Conservation (phyloP, 768 basidiomycete species). For the Rhizopogon rudus region DNA sequence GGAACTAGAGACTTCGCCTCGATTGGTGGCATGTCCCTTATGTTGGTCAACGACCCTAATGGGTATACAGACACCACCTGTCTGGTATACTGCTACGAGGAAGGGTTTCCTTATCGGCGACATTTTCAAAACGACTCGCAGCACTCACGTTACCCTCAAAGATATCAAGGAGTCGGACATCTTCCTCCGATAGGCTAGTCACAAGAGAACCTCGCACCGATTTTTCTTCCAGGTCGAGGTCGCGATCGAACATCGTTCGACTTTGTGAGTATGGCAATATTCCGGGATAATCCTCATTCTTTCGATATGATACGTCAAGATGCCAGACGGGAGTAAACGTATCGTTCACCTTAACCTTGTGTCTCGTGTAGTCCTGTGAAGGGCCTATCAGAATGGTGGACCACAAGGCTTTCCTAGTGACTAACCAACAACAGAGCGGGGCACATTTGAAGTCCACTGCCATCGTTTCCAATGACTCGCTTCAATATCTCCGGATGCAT, state of each 20-base stretch:
- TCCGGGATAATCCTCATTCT: slow-evolving; percentile 81
- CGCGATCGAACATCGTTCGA: slow-evolving; percentile 38
- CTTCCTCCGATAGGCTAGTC: slow-evolving; percentile 56
- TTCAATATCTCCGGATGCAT: slow-evolving; percentile 82
- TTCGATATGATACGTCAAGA: slow-evolving; percentile 3
- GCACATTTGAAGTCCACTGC: slow-evolving; percentile 56
- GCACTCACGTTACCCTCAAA: slow-evolving; percentile 76
- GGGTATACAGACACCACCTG: slow-evolving; percentile 50
- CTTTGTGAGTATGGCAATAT: slow-evolving; percentile 59
- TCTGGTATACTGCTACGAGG: slow-evolving; percentile 66
- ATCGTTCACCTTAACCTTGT: slow-evolving; percentile 59
- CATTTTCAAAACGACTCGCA: not conserved
- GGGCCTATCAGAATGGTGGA: not conserved
- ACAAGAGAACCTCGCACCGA: slow-evolving; percentile 80
- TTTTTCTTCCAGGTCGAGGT: slow-evolving; percentile 55
- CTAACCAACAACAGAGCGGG: slow-evolving; percentile 73
- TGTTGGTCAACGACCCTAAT: slow-evolving; percentile 37
- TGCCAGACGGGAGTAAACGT: not conserved
- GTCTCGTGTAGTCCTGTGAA: slow-evolving; percentile 70
- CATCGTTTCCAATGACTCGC: slow-evolving; percentile 69
- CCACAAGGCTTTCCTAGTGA: not conserved
- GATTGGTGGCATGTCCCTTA: slow-evolving; percentile 18
- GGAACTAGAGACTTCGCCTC: slow-evolving; percentile 35
- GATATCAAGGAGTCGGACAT: slow-evolving; percentile 64
- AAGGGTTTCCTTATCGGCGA: not conserved